Conservation (phyloP, 148 eudicot species). For the Silene conica region DNA sequence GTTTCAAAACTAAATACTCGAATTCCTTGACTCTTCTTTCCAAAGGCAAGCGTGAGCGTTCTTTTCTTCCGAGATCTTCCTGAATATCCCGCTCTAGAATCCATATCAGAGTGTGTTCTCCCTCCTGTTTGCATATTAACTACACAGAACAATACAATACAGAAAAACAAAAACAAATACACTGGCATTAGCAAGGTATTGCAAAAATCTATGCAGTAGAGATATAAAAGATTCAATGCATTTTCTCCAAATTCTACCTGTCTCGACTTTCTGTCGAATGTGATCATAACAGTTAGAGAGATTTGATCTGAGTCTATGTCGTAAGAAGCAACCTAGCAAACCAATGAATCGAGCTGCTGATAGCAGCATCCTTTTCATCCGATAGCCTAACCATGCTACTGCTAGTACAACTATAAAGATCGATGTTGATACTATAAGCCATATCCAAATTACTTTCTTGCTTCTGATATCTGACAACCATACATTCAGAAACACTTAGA, state of each 20-base stretch:
- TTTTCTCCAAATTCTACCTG: constrained; percentile 10
- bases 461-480: neutral
- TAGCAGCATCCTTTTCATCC: constrained; percentile 7
- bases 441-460: neutral
- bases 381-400: constrained; percentile 23
- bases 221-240: neutral
- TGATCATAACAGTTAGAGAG: neutral
- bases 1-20: constrained; percentile 30
- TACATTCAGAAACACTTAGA: neutral
- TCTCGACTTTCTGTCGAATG: constrained; percentile 9
- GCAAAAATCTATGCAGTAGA: neutral
- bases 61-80: constrained; percentile 16
- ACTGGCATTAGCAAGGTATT: neutral
- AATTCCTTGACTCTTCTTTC: constrained; percentile 25
- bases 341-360: constrained; percentile 3
- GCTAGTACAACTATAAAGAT: neutral
- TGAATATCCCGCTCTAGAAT: constrained; percentile 10
- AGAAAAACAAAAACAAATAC: neutral
- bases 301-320: neutral
- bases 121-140: constrained; percentile 11
- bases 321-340: constrained; percentile 9
- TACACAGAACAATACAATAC: neutral
- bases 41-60: constrained; percentile 14
- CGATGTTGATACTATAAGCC: constrained; percentile 22
- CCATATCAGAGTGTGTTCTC: constrained; percentile 16